These are phyloP conservation scores for Raddia distichophylla DNA, from an alignment of 176 grass and related monocot genomes.

Conservation along the genomic window DNA sequence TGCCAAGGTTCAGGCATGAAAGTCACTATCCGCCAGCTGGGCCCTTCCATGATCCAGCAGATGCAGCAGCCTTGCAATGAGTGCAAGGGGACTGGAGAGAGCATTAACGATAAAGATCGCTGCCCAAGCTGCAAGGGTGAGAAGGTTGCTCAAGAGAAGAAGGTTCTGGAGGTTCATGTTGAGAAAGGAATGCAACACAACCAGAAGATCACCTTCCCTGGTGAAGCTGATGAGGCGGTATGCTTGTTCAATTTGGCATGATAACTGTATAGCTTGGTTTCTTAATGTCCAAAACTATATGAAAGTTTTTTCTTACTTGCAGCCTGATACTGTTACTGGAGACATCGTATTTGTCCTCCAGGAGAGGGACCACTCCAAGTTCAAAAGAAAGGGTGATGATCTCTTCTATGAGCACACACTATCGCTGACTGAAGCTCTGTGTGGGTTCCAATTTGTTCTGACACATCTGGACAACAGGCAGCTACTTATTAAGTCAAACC, in stretches of 20 bases:
- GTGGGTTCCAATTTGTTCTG: conserved; percentile 90
- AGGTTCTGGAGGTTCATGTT: conserved; percentile 88
- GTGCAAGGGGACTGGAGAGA: conserved; percentile 92
- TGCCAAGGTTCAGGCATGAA: conserved; percentile 99
- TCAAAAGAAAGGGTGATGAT: conserved; percentile 95
- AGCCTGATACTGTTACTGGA: conserved; percentile 95
- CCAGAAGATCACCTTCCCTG: conserved; percentile 97
- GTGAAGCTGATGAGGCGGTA: conserved; percentile 98
- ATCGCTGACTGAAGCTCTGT: conserved; percentile 86
- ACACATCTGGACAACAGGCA: conserved; percentile 96
- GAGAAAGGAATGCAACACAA: conserved; percentile 97
- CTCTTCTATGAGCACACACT: conserved; percentile 91
- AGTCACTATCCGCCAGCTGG: conserved; percentile 86
- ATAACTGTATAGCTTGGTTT: not conserved
- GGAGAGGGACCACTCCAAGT: conserved; percentile 92
- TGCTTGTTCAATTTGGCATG: conserved; percentile 19
- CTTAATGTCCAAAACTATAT: conserved; percentile 26
- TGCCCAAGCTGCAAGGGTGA: conserved; percentile 93
- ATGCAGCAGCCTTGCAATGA: conserved; percentile 98
- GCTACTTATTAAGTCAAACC: conserved; percentile 82
- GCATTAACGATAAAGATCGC: conserved; percentile 89
- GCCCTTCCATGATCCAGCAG: conserved; percentile 95
- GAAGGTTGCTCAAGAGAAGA: conserved; percentile 94
- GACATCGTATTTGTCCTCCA: conserved; percentile 93
- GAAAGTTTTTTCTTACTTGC: conserved; percentile 26